Conservation (phyloP, 805 yeast genomes). For the Candida maris region DNA sequence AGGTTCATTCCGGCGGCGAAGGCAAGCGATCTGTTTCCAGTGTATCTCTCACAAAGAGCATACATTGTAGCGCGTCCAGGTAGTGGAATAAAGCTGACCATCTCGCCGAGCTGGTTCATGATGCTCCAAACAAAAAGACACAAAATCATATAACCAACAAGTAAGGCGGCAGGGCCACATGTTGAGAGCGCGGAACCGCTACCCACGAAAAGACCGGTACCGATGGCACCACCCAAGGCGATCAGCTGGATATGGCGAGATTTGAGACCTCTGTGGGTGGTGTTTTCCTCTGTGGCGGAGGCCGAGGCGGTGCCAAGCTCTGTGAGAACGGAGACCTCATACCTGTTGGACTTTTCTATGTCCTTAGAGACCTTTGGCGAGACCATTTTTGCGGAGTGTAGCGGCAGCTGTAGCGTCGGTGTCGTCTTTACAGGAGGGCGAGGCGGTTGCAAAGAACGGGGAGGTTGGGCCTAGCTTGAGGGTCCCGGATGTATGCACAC, state of each 20-base stretch:
- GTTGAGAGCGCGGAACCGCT: constrained; percentile 34
- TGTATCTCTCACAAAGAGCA: constrained; percentile 33
- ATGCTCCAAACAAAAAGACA: constrained; percentile 63
- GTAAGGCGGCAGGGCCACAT: constrained; percentile 40
- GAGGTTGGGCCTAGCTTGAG: no score
- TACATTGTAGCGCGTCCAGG: constrained; percentile 67
- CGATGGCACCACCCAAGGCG: constrained; percentile 69
- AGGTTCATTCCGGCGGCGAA: constrained; percentile 52
- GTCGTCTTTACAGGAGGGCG: no score
- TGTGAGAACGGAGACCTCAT: no score
- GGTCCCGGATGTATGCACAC: no score
- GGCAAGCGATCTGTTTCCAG: constrained; percentile 52
- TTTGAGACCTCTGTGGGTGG: constrained; percentile 39
- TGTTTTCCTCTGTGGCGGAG: constrained; percentile 1
- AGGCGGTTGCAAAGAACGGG: no score
- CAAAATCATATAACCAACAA: constrained; percentile 59
- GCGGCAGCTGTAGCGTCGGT: no score
- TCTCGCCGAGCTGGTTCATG: constrained; percentile 64
- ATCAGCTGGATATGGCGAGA: constrained; percentile 56
- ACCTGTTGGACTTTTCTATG: neutral
- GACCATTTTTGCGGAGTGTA: no score
- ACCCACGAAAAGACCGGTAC: constrained; percentile 55
- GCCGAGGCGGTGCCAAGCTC: no score
- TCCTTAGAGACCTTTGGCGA: no score
- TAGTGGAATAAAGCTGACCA: constrained; percentile 59